These are phyloP conservation scores for Craterostigma plantagineum DNA, from an alignment of 257 asterid genomes.

Conservation along the genomic window DNA sequence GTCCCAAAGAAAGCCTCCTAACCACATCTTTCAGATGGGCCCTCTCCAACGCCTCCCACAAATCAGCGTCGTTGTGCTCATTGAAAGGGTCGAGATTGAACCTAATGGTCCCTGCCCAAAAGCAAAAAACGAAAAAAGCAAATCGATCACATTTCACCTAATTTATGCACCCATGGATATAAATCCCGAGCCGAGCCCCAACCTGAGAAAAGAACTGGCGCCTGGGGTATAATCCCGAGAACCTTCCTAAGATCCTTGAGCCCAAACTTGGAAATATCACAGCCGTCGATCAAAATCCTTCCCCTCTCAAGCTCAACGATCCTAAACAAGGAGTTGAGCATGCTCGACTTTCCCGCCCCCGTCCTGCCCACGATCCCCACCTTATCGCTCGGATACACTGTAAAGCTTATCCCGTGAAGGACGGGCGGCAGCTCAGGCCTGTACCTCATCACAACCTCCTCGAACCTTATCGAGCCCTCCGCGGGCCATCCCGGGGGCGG, in stretches of 20 bases:
- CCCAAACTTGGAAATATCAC: slow-evolving; percentile 67
- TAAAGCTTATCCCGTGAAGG: slow-evolving; percentile 74
- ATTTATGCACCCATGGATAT: slow-evolving; percentile 6
- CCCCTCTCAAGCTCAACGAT: slow-evolving; percentile 85
- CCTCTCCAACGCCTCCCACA: slow-evolving; percentile 96
- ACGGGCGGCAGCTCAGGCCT: slow-evolving; percentile 98
- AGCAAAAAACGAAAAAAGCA: no score
- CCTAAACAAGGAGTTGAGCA: slow-evolving; percentile 90
- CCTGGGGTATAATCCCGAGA: slow-evolving; percentile 91
- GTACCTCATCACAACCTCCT: slow-evolving; percentile 67
- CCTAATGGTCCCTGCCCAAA: slow-evolving; percentile 57
- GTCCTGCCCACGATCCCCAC: slow-evolving; percentile 98
- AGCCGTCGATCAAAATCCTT: slow-evolving; percentile 66
- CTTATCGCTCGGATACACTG: slow-evolving; percentile 70
- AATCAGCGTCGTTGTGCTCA: slow-evolving; percentile 93
- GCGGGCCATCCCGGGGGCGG: slow-evolving; percentile 99
- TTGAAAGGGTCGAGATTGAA: slow-evolving; percentile 92
- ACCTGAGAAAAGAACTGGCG: slow-evolving; percentile 98
- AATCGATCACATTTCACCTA: no score
- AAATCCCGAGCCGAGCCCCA: no score
- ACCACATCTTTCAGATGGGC: slow-evolving; percentile 93
- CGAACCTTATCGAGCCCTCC: slow-evolving; percentile 60
- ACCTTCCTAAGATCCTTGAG: slow-evolving; percentile 77
- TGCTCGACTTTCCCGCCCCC: slow-evolving; percentile 97
- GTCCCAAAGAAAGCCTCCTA: slow-evolving; percentile 67